phyloP scores from a whole-genome alignment of 805 yeast species.

The Teunomyces stri region DNA sequence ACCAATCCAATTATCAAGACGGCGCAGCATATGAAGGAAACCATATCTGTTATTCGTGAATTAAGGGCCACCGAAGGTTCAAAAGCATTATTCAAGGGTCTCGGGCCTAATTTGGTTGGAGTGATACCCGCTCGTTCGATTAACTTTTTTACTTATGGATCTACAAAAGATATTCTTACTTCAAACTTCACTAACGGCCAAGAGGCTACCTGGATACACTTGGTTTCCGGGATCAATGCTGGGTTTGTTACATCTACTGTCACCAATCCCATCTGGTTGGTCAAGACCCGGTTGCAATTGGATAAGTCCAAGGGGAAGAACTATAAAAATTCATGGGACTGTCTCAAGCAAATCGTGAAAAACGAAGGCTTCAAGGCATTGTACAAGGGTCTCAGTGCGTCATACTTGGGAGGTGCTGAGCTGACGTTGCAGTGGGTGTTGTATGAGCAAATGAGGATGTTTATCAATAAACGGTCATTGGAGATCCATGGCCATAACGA shows the following conservation, averaged over 20 bases:
- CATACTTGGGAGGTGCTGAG: slow-evolving; percentile 90
- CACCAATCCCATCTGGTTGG: slow-evolving; percentile 96
- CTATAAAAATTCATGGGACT: slow-evolving; percentile 84
- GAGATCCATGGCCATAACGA: slow-evolving; percentile 30
- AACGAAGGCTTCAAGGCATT: slow-evolving; percentile 79
- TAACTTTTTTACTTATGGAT: slow-evolving; percentile 94
- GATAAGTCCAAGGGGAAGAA: slow-evolving; percentile 68
- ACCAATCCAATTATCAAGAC: slow-evolving; percentile 42
- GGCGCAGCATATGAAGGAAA: slow-evolving; percentile 75
- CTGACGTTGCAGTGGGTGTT: slow-evolving; percentile 94
- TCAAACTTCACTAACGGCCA: slow-evolving; percentile 64
- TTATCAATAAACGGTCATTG: slow-evolving; percentile 54
- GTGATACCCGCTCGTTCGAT: slow-evolving; percentile 98
- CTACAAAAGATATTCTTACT: slow-evolving; percentile 77
- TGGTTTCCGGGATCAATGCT: slow-evolving; percentile 83
- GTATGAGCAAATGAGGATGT: slow-evolving; percentile 87
- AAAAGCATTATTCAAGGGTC: slow-evolving; percentile 84
- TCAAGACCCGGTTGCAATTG: slow-evolving; percentile 89
- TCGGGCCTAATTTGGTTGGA: slow-evolving; percentile 96
- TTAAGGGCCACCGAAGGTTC: slow-evolving; percentile 79
- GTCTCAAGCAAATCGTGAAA: slow-evolving; percentile 63
- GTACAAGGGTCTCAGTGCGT: slow-evolving; percentile 90
- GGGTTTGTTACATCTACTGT: slow-evolving; percentile 94
- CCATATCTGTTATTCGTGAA: slow-evolving; percentile 64
- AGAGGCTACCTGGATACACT: slow-evolving; percentile 82